phyloP scores from a whole-genome alignment of 441 rosid species.

The Pelargonium citronellum region DNA sequence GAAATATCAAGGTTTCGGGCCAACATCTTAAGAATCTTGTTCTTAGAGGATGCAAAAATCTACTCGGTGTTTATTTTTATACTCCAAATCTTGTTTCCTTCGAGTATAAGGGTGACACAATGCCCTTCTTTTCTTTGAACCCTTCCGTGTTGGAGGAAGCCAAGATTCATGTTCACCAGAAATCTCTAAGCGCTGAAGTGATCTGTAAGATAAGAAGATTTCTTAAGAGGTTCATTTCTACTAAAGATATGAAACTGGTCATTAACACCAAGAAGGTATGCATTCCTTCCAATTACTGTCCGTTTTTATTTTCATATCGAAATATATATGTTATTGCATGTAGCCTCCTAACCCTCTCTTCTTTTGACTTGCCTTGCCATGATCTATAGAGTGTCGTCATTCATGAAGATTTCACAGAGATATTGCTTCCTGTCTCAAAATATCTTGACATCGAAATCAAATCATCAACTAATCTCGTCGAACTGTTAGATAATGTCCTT shows the following conservation, averaged over 20 bases:
- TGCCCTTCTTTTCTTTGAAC: conserved; percentile 30
- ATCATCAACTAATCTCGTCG: conserved; percentile 23
- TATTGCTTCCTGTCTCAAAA: conserved; percentile 18
- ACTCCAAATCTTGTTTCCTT: conserved; percentile 33
- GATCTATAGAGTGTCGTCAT: conserved; percentile 26
- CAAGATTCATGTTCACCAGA: conserved; percentile 23
- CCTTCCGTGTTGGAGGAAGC: conserved; percentile 32
- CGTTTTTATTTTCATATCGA: neutral
- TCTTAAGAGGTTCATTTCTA: conserved; percentile 25
- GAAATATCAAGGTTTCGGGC: conserved; percentile 18
- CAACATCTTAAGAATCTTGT: conserved; percentile 19
- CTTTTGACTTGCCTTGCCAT: neutral
- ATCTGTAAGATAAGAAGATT: conserved; percentile 18
- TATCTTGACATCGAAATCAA: conserved; percentile 29
- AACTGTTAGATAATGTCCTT: conserved; percentile 23
- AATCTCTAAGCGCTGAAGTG: neutral
- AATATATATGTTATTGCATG: neutral
- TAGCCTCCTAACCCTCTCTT: neutral
- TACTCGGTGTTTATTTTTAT: conserved; percentile 26
- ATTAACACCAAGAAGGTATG: conserved; percentile 18
- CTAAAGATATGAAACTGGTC: conserved; percentile 27
- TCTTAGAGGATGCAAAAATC: conserved; percentile 24
- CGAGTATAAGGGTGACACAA: conserved; percentile 30
- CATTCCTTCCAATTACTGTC: neutral
- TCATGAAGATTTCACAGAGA: conserved; percentile 23